These are phyloP conservation scores for Gossypium longicalyx DNA, from an alignment of 345 rosid species.

Conservation along the genomic window DNA sequence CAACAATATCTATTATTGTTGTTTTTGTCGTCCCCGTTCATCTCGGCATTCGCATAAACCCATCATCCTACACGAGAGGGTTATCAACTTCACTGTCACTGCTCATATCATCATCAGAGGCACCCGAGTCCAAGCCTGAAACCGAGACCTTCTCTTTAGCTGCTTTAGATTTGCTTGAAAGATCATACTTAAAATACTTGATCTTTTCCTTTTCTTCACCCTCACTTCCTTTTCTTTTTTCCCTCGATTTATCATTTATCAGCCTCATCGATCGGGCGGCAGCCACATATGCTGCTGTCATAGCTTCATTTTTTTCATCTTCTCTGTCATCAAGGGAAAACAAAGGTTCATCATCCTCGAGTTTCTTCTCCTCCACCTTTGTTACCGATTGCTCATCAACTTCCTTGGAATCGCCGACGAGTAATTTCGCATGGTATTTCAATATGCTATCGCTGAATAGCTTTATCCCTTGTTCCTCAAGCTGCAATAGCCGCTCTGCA, in stretches of 20 bases:
- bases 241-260: slow-evolving; percentile 13
- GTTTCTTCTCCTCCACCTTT: slow-evolving; percentile 19
- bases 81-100: slow-evolving; percentile 48
- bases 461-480: slow-evolving; percentile 40
- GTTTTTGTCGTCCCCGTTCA: too few species aligned
- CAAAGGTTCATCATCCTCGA: slow-evolving; percentile 18
- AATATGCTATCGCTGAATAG: slow-evolving; percentile 35
- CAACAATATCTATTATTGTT: background rate
- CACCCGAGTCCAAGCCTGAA: background rate
- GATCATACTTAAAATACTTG: slow-evolving; percentile 31
- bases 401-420: slow-evolving; percentile 24
- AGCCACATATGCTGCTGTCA: slow-evolving; percentile 36
- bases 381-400: slow-evolving; percentile 20
- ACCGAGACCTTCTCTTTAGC: slow-evolving; percentile 14
- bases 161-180: slow-evolving; percentile 14
- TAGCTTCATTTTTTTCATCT: slow-evolving; percentile 27
- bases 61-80: slow-evolving; percentile 18
- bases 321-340: slow-evolving; percentile 43
- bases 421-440: slow-evolving; percentile 36
- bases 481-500: slow-evolving; percentile 42
- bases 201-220: slow-evolving; percentile 25
- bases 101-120: slow-evolving; percentile 3
- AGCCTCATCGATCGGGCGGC: slow-evolving; percentile 39
- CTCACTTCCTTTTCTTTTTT: slow-evolving; percentile 29
- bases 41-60: background rate